phyloP scores from a whole-genome alignment of 495 filamentous ascomycete genomes.

The Immersiella caudata region DNA sequence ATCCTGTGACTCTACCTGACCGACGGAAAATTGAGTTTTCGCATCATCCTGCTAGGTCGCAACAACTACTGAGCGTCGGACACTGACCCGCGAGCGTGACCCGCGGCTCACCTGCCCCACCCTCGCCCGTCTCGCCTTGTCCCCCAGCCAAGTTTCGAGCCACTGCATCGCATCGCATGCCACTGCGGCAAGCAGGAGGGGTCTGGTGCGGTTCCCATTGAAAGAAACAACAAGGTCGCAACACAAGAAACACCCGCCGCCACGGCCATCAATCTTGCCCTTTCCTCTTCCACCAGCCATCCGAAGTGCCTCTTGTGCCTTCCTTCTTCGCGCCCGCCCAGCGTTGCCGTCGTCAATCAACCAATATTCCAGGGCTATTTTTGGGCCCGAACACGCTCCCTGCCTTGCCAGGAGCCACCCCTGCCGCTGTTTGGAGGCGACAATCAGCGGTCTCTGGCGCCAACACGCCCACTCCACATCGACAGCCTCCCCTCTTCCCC shows the following conservation, averaged over 20 bases:
- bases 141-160: slow-evolving; percentile 23
- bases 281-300: not conserved
- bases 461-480: slow-evolving; percentile 31
- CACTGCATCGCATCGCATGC: slow-evolving; percentile 14
- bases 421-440: slow-evolving; percentile 20
- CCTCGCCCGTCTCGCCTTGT: slow-evolving; percentile 10
- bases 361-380: slow-evolving; percentile 32
- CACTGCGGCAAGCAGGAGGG: slow-evolving; percentile 16
- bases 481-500: slow-evolving; percentile 12
- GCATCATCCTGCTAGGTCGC: not conserved
- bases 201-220: not conserved
- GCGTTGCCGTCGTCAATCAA: not conserved
- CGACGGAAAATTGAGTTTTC: slow-evolving; percentile 5
- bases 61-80: slow-evolving; percentile 11
- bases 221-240: slow-evolving; percentile 13
- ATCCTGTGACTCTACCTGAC: not conserved
- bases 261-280: not conserved
- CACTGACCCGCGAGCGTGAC: slow-evolving; percentile 22
- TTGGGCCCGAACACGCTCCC: slow-evolving; percentile 23
- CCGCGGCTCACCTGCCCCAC: slow-evolving; percentile 22
- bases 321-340: slow-evolving; percentile 5
- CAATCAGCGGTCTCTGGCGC: slow-evolving; percentile 29
- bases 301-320: not conserved
- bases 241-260: slow-evolving; percentile 12
- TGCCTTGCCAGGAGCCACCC: slow-evolving; percentile 21